A percentile compares a stretch with the other conserved stretches of the same genome.
These are phyloP conservation scores for Zygnema circumcarinatum DNA, from an alignment of 139 green algal genomes.

Conservation along the genomic window DNA sequence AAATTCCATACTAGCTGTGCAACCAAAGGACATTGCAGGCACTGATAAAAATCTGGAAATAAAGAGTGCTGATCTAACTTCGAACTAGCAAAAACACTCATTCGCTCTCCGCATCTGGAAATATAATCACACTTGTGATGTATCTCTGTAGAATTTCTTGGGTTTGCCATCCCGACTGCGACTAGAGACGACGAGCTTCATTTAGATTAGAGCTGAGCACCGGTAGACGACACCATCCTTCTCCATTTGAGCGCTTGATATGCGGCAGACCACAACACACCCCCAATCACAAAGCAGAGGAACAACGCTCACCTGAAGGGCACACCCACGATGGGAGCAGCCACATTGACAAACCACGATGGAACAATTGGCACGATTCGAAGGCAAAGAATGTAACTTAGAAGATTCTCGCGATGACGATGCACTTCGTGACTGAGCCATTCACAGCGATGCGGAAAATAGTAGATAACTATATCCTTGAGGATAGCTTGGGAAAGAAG, in stretches of 20 bases:
- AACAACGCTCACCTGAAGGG: conserved; percentile 60
- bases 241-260: too few species aligned
- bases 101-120: background rate
- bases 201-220: too few species aligned
- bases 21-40: too few species aligned
- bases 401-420: conserved; percentile 61
- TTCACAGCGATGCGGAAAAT: conserved; percentile 68
- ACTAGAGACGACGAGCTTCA: too few species aligned
- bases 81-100: conserved; percentile 24
- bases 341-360: conserved; percentile 84
- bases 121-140: conserved; percentile 1
- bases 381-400: conserved; percentile 83
- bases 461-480: conserved; percentile 56
- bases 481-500: conserved; percentile 64
- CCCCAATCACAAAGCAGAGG: too few species aligned
- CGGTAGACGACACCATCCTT: too few species aligned
- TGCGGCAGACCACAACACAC: too few species aligned
- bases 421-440: conserved; percentile 64
- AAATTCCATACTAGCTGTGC: too few species aligned
- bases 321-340: conserved; percentile 75
- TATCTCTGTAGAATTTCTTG: too few species aligned
- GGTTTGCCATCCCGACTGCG: too few species aligned
- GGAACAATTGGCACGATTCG: conserved; percentile 78
- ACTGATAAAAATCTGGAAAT: too few species aligned
- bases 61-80: background rate